phyloP scores from a whole-genome alignment of 2,329 filamentous ascomycete species.

The Phialemoniopsis sp. region DNA sequence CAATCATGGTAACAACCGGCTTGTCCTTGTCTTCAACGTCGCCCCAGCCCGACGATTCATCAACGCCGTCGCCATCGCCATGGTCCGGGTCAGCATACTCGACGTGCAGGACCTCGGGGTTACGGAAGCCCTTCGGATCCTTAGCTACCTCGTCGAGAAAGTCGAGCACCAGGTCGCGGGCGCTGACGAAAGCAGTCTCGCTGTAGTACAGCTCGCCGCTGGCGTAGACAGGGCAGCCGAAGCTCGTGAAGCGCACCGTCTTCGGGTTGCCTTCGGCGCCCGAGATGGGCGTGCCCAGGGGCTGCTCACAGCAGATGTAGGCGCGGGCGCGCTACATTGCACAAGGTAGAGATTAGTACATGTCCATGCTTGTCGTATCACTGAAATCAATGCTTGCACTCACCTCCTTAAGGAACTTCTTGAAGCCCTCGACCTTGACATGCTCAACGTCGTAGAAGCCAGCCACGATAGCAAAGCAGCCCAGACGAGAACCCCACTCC shows the following conservation, averaged over 20 bases:
- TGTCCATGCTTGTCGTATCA: too few relatives aligned
- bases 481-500: slow-evolving; percentile 35
- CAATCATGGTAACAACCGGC: too few relatives aligned
- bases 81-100: slow-evolving; percentile 9
- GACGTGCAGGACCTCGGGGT: slow-evolving; percentile 14
- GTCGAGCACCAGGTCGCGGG: slow-evolving; percentile 16
- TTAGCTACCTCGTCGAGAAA: slow-evolving; percentile 19
- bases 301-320: slow-evolving; percentile 51
- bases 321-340: slow-evolving; percentile 50
- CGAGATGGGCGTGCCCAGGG: slow-evolving; percentile 47
- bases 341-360: too few relatives aligned
- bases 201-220: slow-evolving; percentile 59
- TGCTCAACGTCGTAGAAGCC: slow-evolving; percentile 32
- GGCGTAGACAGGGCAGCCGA: slow-evolving; percentile 67
- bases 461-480: slow-evolving; percentile 46
- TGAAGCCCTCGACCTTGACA: slow-evolving; percentile 39
- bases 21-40: too few relatives aligned
- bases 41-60: too few relatives aligned
- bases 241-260: slow-evolving; percentile 30
- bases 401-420: slow-evolving; percentile 47
- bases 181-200: slow-evolving; percentile 59
- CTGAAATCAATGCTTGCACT: too few relatives aligned
- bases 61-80: not conserved
- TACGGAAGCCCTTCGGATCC: slow-evolving; percentile 13
- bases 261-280: slow-evolving; percentile 44